Conservation (phyloP, 23 red algal genomes). For the Gracilaria caudata region DNA sequence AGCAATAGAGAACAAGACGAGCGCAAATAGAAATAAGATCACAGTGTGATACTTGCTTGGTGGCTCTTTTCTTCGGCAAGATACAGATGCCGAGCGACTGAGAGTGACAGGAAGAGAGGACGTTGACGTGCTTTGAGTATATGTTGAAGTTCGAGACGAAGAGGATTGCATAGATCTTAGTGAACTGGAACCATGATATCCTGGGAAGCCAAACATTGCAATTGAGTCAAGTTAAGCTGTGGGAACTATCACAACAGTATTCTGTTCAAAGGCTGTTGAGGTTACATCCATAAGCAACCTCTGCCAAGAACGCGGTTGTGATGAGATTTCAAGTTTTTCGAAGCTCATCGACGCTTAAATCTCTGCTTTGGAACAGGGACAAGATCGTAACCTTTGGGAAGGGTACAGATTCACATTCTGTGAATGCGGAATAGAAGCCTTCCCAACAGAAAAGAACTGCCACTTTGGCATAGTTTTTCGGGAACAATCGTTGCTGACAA, state of each 20-base stretch:
- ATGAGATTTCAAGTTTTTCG: background rate
- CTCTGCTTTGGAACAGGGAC: background rate
- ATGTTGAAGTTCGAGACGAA: background rate
- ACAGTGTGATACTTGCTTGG: constrained; percentile 2
- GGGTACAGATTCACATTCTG: background rate
- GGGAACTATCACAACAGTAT: background rate
- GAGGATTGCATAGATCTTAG: background rate
- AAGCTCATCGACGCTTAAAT: background rate
- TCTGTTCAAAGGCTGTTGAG: background rate
- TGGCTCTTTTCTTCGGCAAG: background rate
- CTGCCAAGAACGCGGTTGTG: background rate
- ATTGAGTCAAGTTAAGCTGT: background rate
- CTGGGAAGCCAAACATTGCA: background rate
- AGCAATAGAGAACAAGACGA: background rate
- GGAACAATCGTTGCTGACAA: background rate
- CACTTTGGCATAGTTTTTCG: background rate
- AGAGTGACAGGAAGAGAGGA: constrained; percentile 14
- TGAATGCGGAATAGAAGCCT: no score
- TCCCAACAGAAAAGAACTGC: background rate
- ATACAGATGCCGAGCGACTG: background rate
- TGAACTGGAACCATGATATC: background rate
- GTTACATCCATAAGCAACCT: no score
- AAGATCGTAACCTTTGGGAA: background rate
- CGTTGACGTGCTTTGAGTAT: constrained; percentile 4
- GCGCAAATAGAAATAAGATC: constrained; percentile 23